These are phyloP conservation scores for Paramecium primaurelia DNA, from an alignment of 73 alveolate species.

Conservation along the genomic window DNA sequence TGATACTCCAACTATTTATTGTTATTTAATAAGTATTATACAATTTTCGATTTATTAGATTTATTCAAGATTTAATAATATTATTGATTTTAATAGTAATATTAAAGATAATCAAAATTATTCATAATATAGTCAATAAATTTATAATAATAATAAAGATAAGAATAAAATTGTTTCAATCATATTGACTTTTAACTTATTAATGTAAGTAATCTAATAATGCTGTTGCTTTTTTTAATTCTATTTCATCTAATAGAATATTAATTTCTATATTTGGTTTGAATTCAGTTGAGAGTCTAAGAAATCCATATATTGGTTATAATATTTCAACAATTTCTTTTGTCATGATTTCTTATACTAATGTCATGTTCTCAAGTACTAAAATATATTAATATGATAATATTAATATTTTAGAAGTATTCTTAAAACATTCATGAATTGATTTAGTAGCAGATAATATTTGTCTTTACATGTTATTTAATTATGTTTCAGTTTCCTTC, in stretches of 20 bases:
- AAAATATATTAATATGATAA: slow-evolving; percentile 9
- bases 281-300: neutral
- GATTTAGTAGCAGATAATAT: slow-evolving; percentile 7
- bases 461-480: neutral
- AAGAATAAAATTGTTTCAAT: neutral
- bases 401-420: neutral
- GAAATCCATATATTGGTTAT: neutral
- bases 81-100: neutral
- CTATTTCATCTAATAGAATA: neutral
- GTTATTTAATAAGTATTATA: too few species aligned
- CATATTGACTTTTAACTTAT: neutral
- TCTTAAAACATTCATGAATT: neutral
- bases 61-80: too few species aligned
- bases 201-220: neutral
- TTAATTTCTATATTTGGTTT: neutral
- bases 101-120: too few species aligned
- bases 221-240: neutral
- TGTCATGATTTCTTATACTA: neutral
- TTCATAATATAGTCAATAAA: neutral
- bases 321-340: neutral
- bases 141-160: neutral
- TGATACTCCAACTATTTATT: too few species aligned
- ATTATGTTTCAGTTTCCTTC: neutral
- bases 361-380: neutral
- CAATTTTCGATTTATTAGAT: too few species aligned